These are phyloP conservation scores for Annulohypoxylon bovei DNA, from an alignment of 495 filamentous ascomycete species.

Conservation along the genomic window DNA sequence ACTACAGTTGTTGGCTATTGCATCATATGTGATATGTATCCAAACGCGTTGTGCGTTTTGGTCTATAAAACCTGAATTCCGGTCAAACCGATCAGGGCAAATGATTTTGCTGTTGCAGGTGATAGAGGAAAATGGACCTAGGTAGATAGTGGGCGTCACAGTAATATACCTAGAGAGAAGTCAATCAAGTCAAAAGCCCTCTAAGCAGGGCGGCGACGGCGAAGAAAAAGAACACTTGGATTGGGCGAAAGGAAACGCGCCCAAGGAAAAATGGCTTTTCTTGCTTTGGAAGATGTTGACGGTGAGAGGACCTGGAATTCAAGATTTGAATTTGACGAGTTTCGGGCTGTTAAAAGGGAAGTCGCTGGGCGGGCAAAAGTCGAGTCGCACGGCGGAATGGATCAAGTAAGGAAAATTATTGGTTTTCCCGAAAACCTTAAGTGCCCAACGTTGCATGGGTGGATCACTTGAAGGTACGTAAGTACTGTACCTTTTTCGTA, in stretches of 20 bases:
- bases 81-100: constrained; percentile 23
- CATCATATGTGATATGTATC: constrained; percentile 24
- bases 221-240: constrained; percentile 9
- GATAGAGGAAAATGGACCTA: constrained; percentile 5
- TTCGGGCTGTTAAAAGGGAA: constrained; percentile 10
- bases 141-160: constrained; percentile 18
- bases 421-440: not conserved
- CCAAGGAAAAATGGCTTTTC: constrained; percentile 23
- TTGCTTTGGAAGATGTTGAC: constrained; percentile 9
- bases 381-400: not conserved
- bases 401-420: not conserved
- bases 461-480: no score
- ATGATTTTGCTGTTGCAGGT: constrained; percentile 17
- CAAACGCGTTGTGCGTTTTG: constrained; percentile 19
- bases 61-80: constrained; percentile 16
- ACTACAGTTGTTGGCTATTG: constrained; percentile 43
- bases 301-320: not conserved
- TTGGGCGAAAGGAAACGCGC: constrained; percentile 23
- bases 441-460: not conserved
- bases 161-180: constrained; percentile 19
- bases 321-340: not conserved
- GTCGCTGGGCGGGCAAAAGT: not conserved
- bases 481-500: no score
- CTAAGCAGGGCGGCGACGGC: constrained; percentile 1
- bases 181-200: constrained; percentile 31